Conservation (phyloP, 768 basidiomycete species). For the Boletus rubroflammeus region DNA sequence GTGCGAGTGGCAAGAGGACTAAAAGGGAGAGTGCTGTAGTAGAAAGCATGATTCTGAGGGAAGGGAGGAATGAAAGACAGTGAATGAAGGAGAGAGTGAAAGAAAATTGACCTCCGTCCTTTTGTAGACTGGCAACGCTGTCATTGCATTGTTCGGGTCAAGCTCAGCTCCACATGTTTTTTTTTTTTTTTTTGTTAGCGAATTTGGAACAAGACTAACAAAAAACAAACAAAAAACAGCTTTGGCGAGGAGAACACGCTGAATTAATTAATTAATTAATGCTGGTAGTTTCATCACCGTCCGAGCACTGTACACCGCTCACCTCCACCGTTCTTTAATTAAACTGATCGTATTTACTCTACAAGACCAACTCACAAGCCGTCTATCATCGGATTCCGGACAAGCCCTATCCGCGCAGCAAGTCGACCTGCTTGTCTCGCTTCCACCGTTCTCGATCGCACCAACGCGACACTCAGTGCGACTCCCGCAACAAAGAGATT, state of each 20-base stretch:
- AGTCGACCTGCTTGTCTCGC: constrained; percentile 75
- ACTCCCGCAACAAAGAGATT: constrained; percentile 70
- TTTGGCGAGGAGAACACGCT: not conserved
- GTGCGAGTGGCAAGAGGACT: constrained; percentile 20
- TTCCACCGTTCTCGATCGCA: constrained; percentile 65
- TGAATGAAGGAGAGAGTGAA: constrained; percentile 10
- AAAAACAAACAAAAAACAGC: too few relatives aligned
- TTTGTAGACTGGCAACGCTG: constrained; percentile 8
- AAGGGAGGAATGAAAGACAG: constrained; percentile 14
- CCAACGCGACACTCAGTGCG: constrained; percentile 61
- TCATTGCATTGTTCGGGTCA: constrained; percentile 12
- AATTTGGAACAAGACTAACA: constrained; percentile 13
- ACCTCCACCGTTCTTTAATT: too few relatives aligned
- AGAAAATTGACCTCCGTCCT: not conserved
- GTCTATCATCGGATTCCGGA: constrained; percentile 32
- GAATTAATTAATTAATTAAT: too few relatives aligned
- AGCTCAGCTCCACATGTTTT: not conserved
- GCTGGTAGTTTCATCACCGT: constrained; percentile 18
- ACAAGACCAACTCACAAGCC: not conserved
- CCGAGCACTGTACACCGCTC: not conserved
- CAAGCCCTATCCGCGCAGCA: constrained; percentile 81
- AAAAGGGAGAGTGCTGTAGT: constrained; percentile 23
- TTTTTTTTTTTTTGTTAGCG: not conserved
- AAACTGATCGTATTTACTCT: not conserved
- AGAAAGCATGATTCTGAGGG: constrained; percentile 16